Evolutionary conservation across 768 basidiomycete species (phyloP), one percentile per base, ranked within the genome.

Genomic region (Lanmaoa rubissima): DNA sequence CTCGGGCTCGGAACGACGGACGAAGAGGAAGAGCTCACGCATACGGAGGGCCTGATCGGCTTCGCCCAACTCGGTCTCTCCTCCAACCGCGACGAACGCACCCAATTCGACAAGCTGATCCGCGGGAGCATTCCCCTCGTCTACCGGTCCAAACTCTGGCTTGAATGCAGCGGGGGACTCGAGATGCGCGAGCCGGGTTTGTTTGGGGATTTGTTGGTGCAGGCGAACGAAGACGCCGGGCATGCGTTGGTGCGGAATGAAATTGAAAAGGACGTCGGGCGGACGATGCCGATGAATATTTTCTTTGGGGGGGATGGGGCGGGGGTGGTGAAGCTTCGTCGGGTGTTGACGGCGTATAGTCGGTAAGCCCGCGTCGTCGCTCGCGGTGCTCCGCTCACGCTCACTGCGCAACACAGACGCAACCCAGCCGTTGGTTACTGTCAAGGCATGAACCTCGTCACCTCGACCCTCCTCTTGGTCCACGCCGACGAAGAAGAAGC

Each of bases 251-350:
- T 87, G 14, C 72, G 75, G 51, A 77, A 73, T 41, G 97, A 99
- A 74, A 98, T 99, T 56, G 97, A 98, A 76, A 98, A 98, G 74
- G 96, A 98, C 66, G 89, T 94, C 0, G 87, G 89, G 59, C 73
- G 89, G 79, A 91, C 94, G 64, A 88, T 96, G 89, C 94, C 95
- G 1, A 74, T 93, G 43, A 97, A 97, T 66, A 82, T 98, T 32
- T 98, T 97, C 78, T 99, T 98, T 75, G 97, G 94, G 0, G 94
- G 96, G 0, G 94, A 97, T 71, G 97, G 97, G 0, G 91, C 86
- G 0, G 97, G 97, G 3, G 94, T 98, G 13, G 82, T 86, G 49
- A 99, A 99, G 74, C 74, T 99, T 53, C 79, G 95, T 51, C 80
- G 94, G 61, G 92, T 98, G 38, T 77, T 99, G 74, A 82, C 81